These are phyloP conservation scores for Nakazawaea anatomiae DNA, from an alignment of 805 yeast genomes.

Conservation along the genomic window DNA sequence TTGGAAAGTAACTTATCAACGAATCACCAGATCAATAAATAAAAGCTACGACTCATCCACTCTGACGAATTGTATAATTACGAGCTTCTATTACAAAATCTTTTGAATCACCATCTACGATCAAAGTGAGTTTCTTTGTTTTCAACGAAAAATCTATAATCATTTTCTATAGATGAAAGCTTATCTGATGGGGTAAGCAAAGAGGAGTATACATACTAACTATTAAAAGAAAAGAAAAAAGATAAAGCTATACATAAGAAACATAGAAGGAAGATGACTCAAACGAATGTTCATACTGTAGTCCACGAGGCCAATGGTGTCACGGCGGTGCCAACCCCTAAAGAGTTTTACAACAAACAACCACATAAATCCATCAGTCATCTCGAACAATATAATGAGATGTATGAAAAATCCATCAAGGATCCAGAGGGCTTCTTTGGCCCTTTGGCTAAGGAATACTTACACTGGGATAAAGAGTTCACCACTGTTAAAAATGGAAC, in stretches of 20 bases:
- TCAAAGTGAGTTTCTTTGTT: no score
- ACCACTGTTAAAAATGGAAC: constrained; percentile 58
- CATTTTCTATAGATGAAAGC: not conserved
- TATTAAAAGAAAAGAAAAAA: not conserved
- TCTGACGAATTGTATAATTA: no score
- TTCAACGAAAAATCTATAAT: no score
- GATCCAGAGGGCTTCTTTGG: constrained; percentile 82
- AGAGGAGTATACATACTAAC: not conserved
- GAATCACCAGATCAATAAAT: not conserved
- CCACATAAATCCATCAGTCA: constrained; percentile 55
- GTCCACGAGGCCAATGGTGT: constrained; percentile 60
- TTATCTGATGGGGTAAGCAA: constrained; percentile 2
- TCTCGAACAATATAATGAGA: constrained; percentile 59
- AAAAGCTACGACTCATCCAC: not conserved
- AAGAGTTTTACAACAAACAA: constrained; percentile 49
- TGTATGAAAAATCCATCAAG: constrained; percentile 70
- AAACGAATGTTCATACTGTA: constrained; percentile 29
- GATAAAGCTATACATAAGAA: not conserved
- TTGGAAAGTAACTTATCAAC: not conserved
- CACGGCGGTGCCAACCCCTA: constrained; percentile 44
- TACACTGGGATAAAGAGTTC: constrained; percentile 80
- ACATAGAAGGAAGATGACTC: not conserved
- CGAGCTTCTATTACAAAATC: not conserved
- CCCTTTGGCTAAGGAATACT: constrained; percentile 61
- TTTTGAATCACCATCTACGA: not conserved